These are phyloP conservation scores for Sordaria brevicollis DNA, from an alignment of 495 filamentous ascomycete species.

Conservation along the genomic window DNA sequence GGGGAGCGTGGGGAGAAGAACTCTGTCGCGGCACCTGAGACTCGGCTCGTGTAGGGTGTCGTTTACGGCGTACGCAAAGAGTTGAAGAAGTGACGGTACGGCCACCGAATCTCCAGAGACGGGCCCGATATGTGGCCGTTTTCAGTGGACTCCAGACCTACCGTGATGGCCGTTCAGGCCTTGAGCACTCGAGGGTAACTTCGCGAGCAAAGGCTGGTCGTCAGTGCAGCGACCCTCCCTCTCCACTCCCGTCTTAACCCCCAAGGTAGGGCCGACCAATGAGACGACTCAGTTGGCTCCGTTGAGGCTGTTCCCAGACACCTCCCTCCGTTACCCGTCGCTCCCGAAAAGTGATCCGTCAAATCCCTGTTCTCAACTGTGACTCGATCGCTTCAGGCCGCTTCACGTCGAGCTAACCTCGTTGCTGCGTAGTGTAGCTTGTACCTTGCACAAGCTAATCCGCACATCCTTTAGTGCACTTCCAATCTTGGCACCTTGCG, in stretches of 20 bases:
- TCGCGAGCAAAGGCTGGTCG: not conserved
- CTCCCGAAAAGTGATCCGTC: conserved; percentile 19
- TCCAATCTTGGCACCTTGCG: not conserved
- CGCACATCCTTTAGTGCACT: not conserved
- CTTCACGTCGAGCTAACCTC: conserved; percentile 10
- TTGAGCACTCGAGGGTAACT: not conserved
- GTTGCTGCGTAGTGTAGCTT: not conserved
- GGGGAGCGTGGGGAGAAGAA: not conserved
- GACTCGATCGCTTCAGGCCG: conserved; percentile 26
- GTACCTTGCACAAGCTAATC: not conserved
- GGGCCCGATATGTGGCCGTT: not conserved
- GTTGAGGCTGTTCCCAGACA: conserved; percentile 20
- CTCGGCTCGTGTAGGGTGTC: not conserved
- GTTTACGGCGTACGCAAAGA: not conserved
- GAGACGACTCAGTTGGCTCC: not conserved
- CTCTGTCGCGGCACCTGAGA: not conserved
- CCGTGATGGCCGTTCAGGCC: not conserved
- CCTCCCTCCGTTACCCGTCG: conserved; percentile 15
- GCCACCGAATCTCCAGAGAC: not conserved
- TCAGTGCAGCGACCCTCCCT: not conserved
- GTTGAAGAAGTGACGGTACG: not conserved
- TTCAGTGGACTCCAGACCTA: not conserved
- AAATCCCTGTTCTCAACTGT: conserved; percentile 19
- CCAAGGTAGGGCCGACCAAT: conserved; percentile 21
- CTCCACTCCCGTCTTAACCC: conserved; percentile 2